Evolutionary conservation across 305 asterid species (phyloP).

Genomic region (Fraxinus ornus): DNA sequence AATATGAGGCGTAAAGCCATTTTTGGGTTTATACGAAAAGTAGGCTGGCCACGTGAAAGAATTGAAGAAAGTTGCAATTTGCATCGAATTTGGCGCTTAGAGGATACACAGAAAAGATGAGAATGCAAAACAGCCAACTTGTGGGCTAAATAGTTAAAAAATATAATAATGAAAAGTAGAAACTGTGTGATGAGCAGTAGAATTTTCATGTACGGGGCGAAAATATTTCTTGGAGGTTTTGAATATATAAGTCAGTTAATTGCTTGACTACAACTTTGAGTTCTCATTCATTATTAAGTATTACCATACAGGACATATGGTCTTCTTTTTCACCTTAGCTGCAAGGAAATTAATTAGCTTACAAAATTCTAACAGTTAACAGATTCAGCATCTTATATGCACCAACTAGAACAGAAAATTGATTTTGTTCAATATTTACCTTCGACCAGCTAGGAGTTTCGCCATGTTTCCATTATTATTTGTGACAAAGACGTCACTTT

Average conservation of each 20-base stretch:
- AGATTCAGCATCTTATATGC: conserved; percentile 12
- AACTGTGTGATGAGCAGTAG: not conserved
- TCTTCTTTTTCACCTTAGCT: not conserved
- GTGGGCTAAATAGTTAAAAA: not conserved
- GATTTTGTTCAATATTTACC: conserved; percentile 45
- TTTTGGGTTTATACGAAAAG: not conserved
- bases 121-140: not conserved
- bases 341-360: not conserved
- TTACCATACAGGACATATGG: not conserved
- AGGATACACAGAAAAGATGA: not conserved
- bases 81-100: not conserved
- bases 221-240: not conserved
- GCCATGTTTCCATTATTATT: conserved; percentile 99
- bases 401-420: conserved; percentile 13
- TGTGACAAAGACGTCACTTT: conserved; percentile 95
- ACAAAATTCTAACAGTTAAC: not conserved
- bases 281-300: not conserved
- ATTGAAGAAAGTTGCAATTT: not conserved
- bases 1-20: not conserved
- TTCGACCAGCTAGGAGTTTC: conserved; percentile 95
- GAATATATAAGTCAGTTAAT: not conserved
- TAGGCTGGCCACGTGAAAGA: not conserved
- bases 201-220: not conserved
- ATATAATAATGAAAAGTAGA: not conserved
- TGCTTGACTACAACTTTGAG: not conserved